These are phyloP conservation scores for Neoboletus subvelutipes DNA, from an alignment of 768 basidiomycete genomes.

Conservation along the genomic window DNA sequence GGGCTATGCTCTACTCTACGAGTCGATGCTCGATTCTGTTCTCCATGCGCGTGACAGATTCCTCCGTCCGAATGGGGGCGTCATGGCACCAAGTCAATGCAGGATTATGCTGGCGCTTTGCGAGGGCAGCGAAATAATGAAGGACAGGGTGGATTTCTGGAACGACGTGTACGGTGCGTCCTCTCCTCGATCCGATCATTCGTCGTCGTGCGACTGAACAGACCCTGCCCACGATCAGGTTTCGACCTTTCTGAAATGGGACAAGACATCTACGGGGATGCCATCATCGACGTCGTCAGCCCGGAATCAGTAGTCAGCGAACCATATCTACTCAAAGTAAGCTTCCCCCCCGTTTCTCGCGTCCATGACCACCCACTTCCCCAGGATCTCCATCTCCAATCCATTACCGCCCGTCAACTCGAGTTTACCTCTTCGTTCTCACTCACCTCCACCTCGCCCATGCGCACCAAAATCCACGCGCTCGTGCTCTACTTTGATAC, in stretches of 20 bases:
- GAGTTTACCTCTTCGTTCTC: conserved; percentile 79
- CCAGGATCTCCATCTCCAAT: conserved; percentile 75
- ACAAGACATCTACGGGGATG: conserved; percentile 71
- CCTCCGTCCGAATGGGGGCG: conserved; percentile 62
- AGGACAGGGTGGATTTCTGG: conserved; percentile 90
- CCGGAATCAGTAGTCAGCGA: conserved; percentile 64
- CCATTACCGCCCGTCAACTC: conserved; percentile 66
- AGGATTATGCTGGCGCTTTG: conserved; percentile 83
- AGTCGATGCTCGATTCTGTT: conserved; percentile 97
- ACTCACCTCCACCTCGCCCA: conserved; percentile 59
- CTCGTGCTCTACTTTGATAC: conserved; percentile 95
- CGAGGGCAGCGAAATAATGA: conserved; percentile 69
- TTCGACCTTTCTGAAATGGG: conserved; percentile 89
- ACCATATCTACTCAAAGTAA: conserved; percentile 66
- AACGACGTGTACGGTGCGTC: conserved; percentile 80
- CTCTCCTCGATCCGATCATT: background rate
- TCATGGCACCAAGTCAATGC: conserved; percentile 91
- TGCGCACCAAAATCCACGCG: conserved; percentile 66
- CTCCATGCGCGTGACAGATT: conserved; percentile 86
- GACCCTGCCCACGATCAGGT: conserved; percentile 44
- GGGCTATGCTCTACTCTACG: conserved; percentile 90
- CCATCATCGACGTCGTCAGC: conserved; percentile 77
- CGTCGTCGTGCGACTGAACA: background rate
- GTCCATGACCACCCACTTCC: background rate
- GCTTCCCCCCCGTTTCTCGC: conserved; percentile 4